A percentile compares a stretch with the other conserved stretches of the same genome.
These are phyloP conservation scores for Fraxinus sp. DNA, from an alignment of 305 asterid species.

Conservation along the genomic window DNA sequence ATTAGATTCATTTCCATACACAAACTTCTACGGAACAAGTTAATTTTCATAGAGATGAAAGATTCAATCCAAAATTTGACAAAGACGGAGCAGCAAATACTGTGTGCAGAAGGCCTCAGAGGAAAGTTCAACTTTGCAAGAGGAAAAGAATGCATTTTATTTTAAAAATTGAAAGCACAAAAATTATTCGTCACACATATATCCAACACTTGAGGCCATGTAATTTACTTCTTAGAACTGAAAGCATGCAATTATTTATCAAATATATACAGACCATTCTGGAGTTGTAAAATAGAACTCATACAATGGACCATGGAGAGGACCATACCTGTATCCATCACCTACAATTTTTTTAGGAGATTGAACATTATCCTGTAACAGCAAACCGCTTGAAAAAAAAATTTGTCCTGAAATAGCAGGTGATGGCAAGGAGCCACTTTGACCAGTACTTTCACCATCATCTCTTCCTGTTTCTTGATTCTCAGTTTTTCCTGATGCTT, in stretches of 20 bases:
- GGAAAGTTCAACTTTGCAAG: neutral
- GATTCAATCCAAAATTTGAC: neutral
- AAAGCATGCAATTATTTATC: neutral
- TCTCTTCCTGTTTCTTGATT: conserved; percentile 47
- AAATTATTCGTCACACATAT: neutral
- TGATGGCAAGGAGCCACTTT: conserved; percentile 46
- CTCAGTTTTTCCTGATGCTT: conserved; percentile 30
- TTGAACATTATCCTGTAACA: conserved; percentile 48
- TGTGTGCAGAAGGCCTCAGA: neutral
- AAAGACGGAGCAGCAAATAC: neutral
- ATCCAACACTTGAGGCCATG: neutral
- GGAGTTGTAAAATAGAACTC: neutral
- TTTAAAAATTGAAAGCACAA: neutral
- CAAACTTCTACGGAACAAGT: neutral
- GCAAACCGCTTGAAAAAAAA: conserved; percentile 49
- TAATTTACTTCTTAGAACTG: neutral
- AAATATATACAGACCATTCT: neutral
- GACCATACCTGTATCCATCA: conserved; percentile 76
- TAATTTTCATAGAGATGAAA: neutral
- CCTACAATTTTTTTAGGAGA: conserved; percentile 56
- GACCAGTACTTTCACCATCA: conserved; percentile 46
- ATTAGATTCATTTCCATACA: neutral
- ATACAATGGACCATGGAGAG: neutral
- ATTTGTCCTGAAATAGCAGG: conserved; percentile 55
- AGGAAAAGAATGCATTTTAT: neutral